Base-by-base conservation (phyloP, 1,139 yeast species). In the Nadsonia starkeyi-henricii region DNA sequence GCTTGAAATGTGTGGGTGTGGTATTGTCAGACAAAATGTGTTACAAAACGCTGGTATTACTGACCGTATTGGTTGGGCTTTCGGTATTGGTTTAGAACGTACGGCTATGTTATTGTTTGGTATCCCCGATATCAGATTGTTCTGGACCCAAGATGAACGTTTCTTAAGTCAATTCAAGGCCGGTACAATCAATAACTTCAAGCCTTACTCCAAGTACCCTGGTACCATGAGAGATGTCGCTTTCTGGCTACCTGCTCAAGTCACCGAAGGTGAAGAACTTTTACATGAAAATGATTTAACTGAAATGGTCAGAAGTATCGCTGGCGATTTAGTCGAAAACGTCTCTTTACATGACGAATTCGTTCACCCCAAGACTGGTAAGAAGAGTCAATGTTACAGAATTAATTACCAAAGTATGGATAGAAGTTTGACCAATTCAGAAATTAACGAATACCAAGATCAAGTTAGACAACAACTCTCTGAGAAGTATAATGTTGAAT, bases 1-100 rank as follows among this genome's bases (percentile, higher is more conserved):
- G 98, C 72, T 91, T 43, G 99, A 91, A 67, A 81, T 95, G 64
- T 86, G 96, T 61, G 99, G 99, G 1, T 85, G 95, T 65, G 99
- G 99, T 23, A 74, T 91, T 45, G 95, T 88, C 2, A 79, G 78
- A 58, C 85, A 86, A 57, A 78, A 78, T 47, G 94, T 91, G 0
- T 69, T 88, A 46, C 68, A 77, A 37, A 83, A 81, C 55, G 76
- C 96, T 1, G 93, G 85, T 0, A 70, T 82, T 47, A 65, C 72
- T 15, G 67, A 72, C 47, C 73, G 77, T 49, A 77, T 86, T 49
- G 94, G 96, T 7, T 91, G 98, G 98, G 99, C 98, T 0, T 91
- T 93, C 67, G 99, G 99, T 9, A 73, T 93, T 49, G 99, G 99
- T 0, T 71, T 91, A 47, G 99, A 91, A 63, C 75, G 99, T 60